These are phyloP conservation scores for Ambrosia hybrid DNA, from an alignment of 140 eudicot genomes.

Conservation along the genomic window DNA sequence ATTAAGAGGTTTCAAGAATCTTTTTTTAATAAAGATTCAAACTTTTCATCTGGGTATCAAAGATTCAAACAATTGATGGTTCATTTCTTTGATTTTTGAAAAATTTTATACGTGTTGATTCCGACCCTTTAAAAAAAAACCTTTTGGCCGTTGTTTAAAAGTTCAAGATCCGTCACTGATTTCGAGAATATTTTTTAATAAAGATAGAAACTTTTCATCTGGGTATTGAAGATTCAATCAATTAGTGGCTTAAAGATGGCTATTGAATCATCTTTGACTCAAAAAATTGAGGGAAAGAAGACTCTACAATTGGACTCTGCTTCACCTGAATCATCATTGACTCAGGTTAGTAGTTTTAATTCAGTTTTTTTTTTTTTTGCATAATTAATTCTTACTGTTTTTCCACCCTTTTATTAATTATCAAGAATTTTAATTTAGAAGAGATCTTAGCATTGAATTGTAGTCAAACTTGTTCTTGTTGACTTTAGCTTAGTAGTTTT, in stretches of 20 bases:
- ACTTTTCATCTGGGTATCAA: not conserved
- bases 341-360: conserved; percentile 27
- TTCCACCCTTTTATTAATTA: too few relatives aligned
- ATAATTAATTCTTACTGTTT: not conserved
- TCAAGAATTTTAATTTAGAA: too few relatives aligned
- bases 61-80: not conserved
- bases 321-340: conserved; percentile 34
- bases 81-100: not conserved
- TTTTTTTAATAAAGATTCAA: not conserved
- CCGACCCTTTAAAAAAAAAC: too few relatives aligned
- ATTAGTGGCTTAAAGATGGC: conserved; percentile 19
- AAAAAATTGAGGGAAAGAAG: conserved; percentile 31
- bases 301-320: conserved; percentile 13
- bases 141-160: too few relatives aligned
- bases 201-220: conserved; percentile 22
- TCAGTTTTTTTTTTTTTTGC: conserved; percentile 5
- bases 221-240: conserved; percentile 23
- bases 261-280: conserved; percentile 28
- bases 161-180: too few relatives aligned
- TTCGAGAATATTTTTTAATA: not conserved
- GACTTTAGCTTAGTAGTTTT: too few relatives aligned
- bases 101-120: not conserved
- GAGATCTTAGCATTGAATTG: not conserved
- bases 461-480: too few relatives aligned
- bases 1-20: too few relatives aligned